phyloP scores from a whole-genome alignment of 1,139 yeast species.

The Kodamaea fungicola region DNA sequence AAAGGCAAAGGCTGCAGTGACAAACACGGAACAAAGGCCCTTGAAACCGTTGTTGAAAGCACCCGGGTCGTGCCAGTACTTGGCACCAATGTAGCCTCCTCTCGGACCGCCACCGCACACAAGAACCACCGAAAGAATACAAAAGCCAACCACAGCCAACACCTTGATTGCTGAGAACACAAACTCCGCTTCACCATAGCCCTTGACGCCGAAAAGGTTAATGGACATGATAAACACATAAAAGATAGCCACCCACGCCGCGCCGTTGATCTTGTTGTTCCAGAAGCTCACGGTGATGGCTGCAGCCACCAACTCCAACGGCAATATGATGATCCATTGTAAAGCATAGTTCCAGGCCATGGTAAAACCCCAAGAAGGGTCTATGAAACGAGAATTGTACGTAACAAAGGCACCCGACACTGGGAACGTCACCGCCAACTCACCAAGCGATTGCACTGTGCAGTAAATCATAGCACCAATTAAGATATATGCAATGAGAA shows the following conservation, averaged over 20 bases:
- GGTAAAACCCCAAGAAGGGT: slow-evolving; percentile 75
- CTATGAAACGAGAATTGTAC: slow-evolving; percentile 67
- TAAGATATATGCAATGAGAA: slow-evolving; percentile 64
- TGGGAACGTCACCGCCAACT: slow-evolving; percentile 75
- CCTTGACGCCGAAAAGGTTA: slow-evolving; percentile 39
- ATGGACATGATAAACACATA: slow-evolving; percentile 31
- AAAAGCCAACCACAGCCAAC: slow-evolving; percentile 35
- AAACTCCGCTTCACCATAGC: slow-evolving; percentile 46
- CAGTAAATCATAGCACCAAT: slow-evolving; percentile 70
- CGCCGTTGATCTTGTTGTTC: slow-evolving; percentile 30
- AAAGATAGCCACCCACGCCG: slow-evolving; percentile 39
- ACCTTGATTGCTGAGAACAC: slow-evolving; percentile 36
- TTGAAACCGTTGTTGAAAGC: slow-evolving; percentile 40
- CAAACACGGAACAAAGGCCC: slow-evolving; percentile 41
- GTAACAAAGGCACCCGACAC: slow-evolving; percentile 77
- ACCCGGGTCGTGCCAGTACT: slow-evolving; percentile 45
- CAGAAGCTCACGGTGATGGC: slow-evolving; percentile 36
- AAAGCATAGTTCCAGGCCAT: slow-evolving; percentile 79
- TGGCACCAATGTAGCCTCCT: slow-evolving; percentile 43
- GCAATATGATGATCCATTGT: slow-evolving; percentile 76
- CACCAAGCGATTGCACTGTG: slow-evolving; percentile 84
- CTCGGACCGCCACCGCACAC: slow-evolving; percentile 38
- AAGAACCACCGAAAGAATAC: slow-evolving; percentile 38
- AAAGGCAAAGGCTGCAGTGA: slow-evolving; percentile 41
- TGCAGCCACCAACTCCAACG: slow-evolving; percentile 70